Evolutionary conservation across 2,329 filamentous ascomycete genomes (phyloP), one percentile per base, ranked within the genome.

Genomic region (Leptographium procerum): DNA sequence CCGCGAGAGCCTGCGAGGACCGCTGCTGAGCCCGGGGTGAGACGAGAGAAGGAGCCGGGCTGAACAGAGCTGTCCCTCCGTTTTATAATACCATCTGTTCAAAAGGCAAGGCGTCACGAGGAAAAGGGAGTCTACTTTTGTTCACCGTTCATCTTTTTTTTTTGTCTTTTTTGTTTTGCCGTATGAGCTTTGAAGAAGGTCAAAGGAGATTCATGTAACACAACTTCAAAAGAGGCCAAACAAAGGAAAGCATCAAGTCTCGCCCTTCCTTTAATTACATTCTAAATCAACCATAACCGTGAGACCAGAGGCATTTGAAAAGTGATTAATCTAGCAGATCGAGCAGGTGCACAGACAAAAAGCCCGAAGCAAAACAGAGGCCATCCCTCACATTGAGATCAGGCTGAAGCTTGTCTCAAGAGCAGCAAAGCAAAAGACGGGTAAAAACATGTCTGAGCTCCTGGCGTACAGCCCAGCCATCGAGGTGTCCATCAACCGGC

Each of bases 381-480:
- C 4, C 14, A 40, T 19, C 36, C 1, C 16, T 40, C 14, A 5
- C 36, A 3, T 40, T 19, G 36, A 19, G 31, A 33, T 10, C 31
- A 16, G 19, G 13, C 2, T 19, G 40, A 40, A 19, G 36, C 14
- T 19, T 7, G n/a, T n/a, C n/a, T n/a, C n/a, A n/a, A n/a, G n/a
- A n/a, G n/a, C n/a, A n/a, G n/a, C n/a, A n/a, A n/a, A n/a, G n/a
- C n/a, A n/a, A n/a, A n/a, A n/a, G n/a, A n/a, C n/a, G n/a, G n/a
- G n/a, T n/a, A n/a, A n/a, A n/a, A n/a, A n/a, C 31, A 61, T 61
- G 57, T 45, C 56, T 16, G 54, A 52, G 28, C 43, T 13, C 19
- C 29, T 40, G 19, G 34, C 50, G 13, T 19, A 43, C 51, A 43
- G 50, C 26, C 33, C 57, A 10, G 52, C 45, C 16, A 52, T 61